Percentiles rank a stretch among this genome's conserved stretches.
phyloP scores from a whole-genome alignment of 257 asterid genomes.

The Plantago ovata region DNA sequence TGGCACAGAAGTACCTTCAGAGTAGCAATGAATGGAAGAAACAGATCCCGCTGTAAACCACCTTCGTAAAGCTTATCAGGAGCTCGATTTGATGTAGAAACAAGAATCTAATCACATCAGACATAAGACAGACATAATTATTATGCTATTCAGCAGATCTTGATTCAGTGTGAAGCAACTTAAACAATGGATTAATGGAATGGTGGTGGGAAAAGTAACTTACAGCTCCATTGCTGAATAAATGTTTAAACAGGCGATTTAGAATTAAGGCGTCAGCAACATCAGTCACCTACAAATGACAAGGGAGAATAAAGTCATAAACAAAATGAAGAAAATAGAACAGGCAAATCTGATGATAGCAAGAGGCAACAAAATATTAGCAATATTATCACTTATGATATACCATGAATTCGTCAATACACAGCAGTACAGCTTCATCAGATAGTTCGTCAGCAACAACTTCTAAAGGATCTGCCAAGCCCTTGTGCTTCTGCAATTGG shows the following conservation, averaged over 20 bases:
- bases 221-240: constrained; percentile 50
- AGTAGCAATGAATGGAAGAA: constrained; percentile 53
- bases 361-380: background rate
- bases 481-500: constrained; percentile 50
- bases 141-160: constrained; percentile 4
- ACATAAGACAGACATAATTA: constrained; percentile 2
- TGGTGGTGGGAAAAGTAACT: constrained; percentile 22
- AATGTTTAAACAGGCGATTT: constrained; percentile 50
- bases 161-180: background rate
- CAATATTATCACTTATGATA: background rate
- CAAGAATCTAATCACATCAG: constrained; percentile 42
- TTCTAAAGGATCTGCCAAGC: constrained; percentile 63
- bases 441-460: constrained; percentile 57
- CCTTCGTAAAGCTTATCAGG: constrained; percentile 65
- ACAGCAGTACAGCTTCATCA: constrained; percentile 51
- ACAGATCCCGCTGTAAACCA: constrained; percentile 61
- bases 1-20: constrained; percentile 38
- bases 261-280: constrained; percentile 59
- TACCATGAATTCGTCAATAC: constrained; percentile 75
- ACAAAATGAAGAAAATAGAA: background rate
- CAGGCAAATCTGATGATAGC: background rate
- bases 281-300: constrained; percentile 44
- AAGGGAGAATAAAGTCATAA: background rate
- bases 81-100: constrained; percentile 64
- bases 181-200: background rate